A percentile compares a stretch with the other conserved stretches of the same genome.
phyloP scores from a whole-genome alignment of 2,329 filamentous ascomycete genomes.

The Nigrospora osmanthi region DNA sequence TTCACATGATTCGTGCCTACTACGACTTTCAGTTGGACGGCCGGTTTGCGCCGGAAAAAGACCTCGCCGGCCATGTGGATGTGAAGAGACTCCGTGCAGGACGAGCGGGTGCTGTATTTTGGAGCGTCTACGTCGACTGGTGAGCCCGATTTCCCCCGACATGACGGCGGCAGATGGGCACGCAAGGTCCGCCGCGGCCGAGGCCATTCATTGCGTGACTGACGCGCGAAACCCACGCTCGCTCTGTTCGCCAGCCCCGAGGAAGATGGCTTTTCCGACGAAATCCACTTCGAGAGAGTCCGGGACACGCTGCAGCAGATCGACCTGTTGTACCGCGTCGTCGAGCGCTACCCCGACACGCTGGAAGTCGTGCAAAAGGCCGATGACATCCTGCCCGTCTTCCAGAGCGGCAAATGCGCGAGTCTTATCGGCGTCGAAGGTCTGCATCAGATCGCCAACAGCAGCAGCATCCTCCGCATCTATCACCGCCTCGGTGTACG shows the following conservation, averaged over 20 bases:
- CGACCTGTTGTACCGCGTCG: slow-evolving; percentile 14
- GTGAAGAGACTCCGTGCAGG: no score
- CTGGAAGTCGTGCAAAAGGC: slow-evolving; percentile 16
- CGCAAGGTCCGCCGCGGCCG: no score
- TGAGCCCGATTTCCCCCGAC: background rate
- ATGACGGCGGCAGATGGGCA: slow-evolving; percentile 14
- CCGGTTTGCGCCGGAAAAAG: slow-evolving; percentile 22
- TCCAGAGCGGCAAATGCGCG: slow-evolving; percentile 20
- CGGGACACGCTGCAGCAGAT: slow-evolving; percentile 8
- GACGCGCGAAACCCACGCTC: slow-evolving; percentile 23
- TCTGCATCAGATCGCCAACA: slow-evolving; percentile 23
- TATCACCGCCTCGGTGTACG: slow-evolving; percentile 24
- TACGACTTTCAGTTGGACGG: slow-evolving; percentile 23
- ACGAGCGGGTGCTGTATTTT: slow-evolving; percentile 13
- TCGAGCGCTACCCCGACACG: slow-evolving; percentile 14
- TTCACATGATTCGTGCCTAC: slow-evolving; percentile 15
- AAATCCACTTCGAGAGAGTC: slow-evolving; percentile 13
- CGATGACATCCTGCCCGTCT: slow-evolving; percentile 17
- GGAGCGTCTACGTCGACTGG: background rate
- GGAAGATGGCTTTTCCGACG: slow-evolving; percentile 15
- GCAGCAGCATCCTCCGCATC: slow-evolving; percentile 21
- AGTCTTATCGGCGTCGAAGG: slow-evolving; percentile 27
- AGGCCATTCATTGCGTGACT: no score
- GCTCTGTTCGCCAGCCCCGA: slow-evolving; percentile 17
- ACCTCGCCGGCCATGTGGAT: slow-evolving; percentile 21